phyloP scores from a whole-genome alignment of 108 stramenopile genomes.

The Fistulifera pelliculosa region DNA sequence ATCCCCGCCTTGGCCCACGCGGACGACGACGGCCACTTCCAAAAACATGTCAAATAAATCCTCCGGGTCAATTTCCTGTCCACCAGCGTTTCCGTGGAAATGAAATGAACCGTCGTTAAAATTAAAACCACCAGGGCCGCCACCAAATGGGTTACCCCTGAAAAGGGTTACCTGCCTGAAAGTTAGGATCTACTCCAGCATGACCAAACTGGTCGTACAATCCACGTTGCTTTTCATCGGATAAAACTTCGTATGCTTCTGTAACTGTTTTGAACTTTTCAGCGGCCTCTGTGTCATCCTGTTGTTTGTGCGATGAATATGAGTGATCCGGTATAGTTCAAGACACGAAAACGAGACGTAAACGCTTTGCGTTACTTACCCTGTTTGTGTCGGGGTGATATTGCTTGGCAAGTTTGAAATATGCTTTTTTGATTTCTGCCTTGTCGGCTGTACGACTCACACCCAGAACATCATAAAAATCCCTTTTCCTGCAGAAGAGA shows the following conservation, averaged over 20 bases:
- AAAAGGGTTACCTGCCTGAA: conserved; percentile 41
- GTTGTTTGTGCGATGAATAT: neutral
- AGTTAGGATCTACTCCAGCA: conserved; percentile 84
- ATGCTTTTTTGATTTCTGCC: conserved; percentile 66
- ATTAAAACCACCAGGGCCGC: conserved; percentile 49
- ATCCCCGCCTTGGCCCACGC: conserved; percentile 73
- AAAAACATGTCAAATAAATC: conserved; percentile 88
- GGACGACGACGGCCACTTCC: conserved; percentile 42
- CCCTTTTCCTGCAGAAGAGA: conserved; percentile 73
- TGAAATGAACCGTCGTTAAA: conserved; percentile 74
- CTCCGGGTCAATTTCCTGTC: conserved; percentile 75
- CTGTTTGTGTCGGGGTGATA: conserved; percentile 94
- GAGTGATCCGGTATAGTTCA: neutral
- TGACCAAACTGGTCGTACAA: conserved; percentile 89
- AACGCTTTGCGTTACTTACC: conserved; percentile 29
- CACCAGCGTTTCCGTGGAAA: conserved; percentile 37
- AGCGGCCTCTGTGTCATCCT: conserved; percentile 55
- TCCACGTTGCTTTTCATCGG: conserved; percentile 79
- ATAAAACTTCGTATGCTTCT: conserved; percentile 94
- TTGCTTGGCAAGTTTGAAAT: conserved; percentile 62
- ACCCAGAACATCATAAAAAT: conserved; percentile 92
- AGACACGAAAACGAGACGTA: conserved; percentile 4
- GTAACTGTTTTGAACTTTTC: conserved; percentile 87
- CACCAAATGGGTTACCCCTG: conserved; percentile 55
- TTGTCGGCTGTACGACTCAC: conserved; percentile 71